Percentiles rank a stretch among this genome's conserved stretches.
Evolutionary conservation across 1,284 basidiomycete genomes (phyloP).

Genomic region (Malassezia brasiliensis): DNA sequence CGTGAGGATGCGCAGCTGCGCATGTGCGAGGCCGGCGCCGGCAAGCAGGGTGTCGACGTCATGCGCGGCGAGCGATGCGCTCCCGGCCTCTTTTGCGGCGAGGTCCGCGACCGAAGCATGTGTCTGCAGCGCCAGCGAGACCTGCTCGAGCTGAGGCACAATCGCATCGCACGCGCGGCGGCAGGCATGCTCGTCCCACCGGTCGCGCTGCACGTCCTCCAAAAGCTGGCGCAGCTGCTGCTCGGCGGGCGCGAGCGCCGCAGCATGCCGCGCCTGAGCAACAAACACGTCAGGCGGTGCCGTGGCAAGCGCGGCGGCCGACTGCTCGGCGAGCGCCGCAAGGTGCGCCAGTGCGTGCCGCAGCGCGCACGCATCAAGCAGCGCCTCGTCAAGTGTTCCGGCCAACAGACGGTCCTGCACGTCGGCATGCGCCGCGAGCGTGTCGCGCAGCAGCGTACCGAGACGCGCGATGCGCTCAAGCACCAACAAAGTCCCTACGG

Average conservation of each 20-base stretch:
- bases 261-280: conserved; percentile 61
- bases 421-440: conserved; percentile 36
- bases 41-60: conserved; percentile 45
- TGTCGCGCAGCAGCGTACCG: conserved; percentile 34
- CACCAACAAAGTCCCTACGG: conserved; percentile 36
- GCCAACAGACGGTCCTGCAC: conserved; percentile 29
- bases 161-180: conserved; percentile 64
- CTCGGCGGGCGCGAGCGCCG: conserved; percentile 80
- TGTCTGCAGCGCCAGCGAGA: conserved; percentile 52
- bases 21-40: conserved; percentile 33
- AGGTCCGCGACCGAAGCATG: conserved; percentile 52
- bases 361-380: conserved; percentile 38
- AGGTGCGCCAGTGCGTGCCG: conserved; percentile 42
- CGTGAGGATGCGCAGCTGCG: conserved; percentile 24
- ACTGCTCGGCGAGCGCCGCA: conserved; percentile 34
- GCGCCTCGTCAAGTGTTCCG: conserved; percentile 28
- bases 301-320: conserved; percentile 34
- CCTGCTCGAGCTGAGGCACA: conserved; percentile 36
- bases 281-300: conserved; percentile 36
- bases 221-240: conserved; percentile 76
- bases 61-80: conserved; percentile 36
- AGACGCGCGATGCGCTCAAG: conserved; percentile 42
- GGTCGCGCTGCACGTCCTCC: conserved; percentile 47
- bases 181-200: conserved; percentile 65
- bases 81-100: conserved; percentile 40